Percentiles rank a stretch among this genome's conserved stretches.
phyloP scores from a whole-genome alignment of 1,284 basidiomycete genomes.

The Heterobasidion annosum region DNA sequence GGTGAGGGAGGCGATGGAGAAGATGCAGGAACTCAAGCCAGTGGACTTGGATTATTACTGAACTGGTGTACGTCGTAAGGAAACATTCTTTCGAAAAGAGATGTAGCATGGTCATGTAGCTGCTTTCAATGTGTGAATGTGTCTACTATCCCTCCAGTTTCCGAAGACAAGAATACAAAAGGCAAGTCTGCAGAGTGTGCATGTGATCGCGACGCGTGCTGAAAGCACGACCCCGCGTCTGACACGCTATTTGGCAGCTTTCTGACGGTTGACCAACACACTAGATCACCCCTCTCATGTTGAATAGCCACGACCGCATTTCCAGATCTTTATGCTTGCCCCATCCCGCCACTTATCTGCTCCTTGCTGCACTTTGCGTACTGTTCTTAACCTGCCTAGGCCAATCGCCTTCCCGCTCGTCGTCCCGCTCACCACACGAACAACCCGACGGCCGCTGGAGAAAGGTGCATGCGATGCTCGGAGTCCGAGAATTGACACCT shows the following conservation, averaged over 20 bases:
- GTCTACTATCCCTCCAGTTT: too few relatives aligned
- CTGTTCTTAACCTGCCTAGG: not conserved
- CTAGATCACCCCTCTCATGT: too few relatives aligned
- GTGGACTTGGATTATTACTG: constrained; percentile 25
- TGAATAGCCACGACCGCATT: not conserved
- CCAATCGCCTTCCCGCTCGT: not conserved
- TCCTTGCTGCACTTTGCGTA: not conserved
- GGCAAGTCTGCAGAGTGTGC: too few relatives aligned
- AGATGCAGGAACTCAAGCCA: constrained; percentile 46
- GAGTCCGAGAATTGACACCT: not conserved
- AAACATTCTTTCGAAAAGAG: too few relatives aligned
- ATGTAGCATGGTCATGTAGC: too few relatives aligned
- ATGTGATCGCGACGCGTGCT: too few relatives aligned
- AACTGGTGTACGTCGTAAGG: not conserved
- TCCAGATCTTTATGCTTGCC: too few relatives aligned
- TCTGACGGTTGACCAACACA: too few relatives aligned
- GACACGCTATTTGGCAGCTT: too few relatives aligned
- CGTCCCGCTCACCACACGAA: not conserved
- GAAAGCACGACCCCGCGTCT: too few relatives aligned
- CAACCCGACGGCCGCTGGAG: not conserved
- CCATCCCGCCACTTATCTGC: not conserved
- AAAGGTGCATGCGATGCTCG: constrained; percentile 1
- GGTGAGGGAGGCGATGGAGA: constrained; percentile 63
- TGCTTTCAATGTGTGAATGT: too few relatives aligned
- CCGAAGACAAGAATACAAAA: too few relatives aligned